These are phyloP conservation scores for Codiaeum variegatum DNA, from an alignment of 441 rosid species.

Conservation along the genomic window DNA sequence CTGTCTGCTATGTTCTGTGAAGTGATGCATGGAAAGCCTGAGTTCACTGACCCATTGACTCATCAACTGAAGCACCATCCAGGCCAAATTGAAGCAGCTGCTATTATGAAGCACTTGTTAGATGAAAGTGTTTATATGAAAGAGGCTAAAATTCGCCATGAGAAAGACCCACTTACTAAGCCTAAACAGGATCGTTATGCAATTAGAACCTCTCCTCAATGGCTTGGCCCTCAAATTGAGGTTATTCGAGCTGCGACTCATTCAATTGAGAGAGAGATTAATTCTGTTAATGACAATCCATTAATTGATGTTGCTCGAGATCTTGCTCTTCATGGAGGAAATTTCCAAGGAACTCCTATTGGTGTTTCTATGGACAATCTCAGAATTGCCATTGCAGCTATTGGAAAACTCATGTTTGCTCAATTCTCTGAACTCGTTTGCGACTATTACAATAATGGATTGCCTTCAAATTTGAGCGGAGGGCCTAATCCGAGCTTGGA, in stretches of 20 bases:
- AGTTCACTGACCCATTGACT: conserved; percentile 32
- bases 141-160: conserved; percentile 38
- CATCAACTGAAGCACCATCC: conserved; percentile 44
- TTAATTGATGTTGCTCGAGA: conserved; percentile 31
- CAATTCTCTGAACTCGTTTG: conserved; percentile 46
- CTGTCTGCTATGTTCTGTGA: conserved; percentile 55
- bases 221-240: conserved; percentile 55
- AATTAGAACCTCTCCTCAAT: conserved; percentile 51
- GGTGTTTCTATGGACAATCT: conserved; percentile 43
- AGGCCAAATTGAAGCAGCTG: conserved; percentile 40
- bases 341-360: conserved; percentile 45
- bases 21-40: conserved; percentile 58
- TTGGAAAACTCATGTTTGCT: conserved; percentile 44
- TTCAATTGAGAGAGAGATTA: conserved; percentile 47
- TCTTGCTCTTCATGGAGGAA: conserved; percentile 42
- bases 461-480: conserved; percentile 36
- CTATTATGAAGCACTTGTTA: conserved; percentile 33
- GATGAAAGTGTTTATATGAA: conserved; percentile 51
- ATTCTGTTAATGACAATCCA: conserved; percentile 36
- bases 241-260: conserved; percentile 50
- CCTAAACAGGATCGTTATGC: conserved; percentile 56
- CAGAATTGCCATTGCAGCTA: conserved; percentile 36
- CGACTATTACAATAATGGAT: conserved; percentile 38
- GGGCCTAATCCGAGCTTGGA: conserved; percentile 37
- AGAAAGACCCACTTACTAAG: conserved; percentile 44